phyloP scores from a whole-genome alignment of 495 filamentous ascomycete genomes.

The Hypomontagnella monticulosa region DNA sequence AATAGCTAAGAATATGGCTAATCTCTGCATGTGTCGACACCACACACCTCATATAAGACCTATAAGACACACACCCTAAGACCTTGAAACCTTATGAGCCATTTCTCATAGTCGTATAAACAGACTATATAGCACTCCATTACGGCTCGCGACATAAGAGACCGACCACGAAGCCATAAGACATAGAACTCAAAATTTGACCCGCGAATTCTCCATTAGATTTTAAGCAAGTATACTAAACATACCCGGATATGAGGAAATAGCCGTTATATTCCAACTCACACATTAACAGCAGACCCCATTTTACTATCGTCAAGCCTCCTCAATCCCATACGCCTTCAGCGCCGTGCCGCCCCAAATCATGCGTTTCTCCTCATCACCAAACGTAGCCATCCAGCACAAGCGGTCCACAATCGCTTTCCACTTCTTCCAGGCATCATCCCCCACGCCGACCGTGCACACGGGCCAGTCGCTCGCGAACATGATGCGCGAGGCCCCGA shows the following conservation, averaged over 20 bases:
- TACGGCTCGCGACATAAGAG: no score
- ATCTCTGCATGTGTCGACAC: no score
- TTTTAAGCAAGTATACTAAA: background rate
- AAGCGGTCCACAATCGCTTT: constrained; percentile 66
- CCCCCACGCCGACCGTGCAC: constrained; percentile 73
- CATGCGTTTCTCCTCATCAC: constrained; percentile 63
- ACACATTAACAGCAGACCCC: background rate
- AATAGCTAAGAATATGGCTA: constrained; percentile 4
- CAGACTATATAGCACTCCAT: no score
- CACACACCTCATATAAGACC: no score
- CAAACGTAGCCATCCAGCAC: constrained; percentile 66
- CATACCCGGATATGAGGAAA: background rate
- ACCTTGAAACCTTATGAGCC: no score
- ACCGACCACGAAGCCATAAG: no score
- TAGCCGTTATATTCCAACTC: constrained; percentile 6
- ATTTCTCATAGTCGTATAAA: no score
- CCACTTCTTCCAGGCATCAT: constrained; percentile 66
- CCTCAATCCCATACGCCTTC: constrained; percentile 68
- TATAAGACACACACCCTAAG: no score
- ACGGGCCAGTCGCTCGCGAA: constrained; percentile 94
- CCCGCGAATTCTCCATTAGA: no score
- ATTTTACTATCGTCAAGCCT: background rate
- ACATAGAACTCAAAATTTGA: no score
- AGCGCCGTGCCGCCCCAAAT: constrained; percentile 77
- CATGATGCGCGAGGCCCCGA: constrained; percentile 78